Evolutionary conservation across 2,329 filamentous ascomycete species (phyloP).

Genomic region (Graphium sp.): DNA sequence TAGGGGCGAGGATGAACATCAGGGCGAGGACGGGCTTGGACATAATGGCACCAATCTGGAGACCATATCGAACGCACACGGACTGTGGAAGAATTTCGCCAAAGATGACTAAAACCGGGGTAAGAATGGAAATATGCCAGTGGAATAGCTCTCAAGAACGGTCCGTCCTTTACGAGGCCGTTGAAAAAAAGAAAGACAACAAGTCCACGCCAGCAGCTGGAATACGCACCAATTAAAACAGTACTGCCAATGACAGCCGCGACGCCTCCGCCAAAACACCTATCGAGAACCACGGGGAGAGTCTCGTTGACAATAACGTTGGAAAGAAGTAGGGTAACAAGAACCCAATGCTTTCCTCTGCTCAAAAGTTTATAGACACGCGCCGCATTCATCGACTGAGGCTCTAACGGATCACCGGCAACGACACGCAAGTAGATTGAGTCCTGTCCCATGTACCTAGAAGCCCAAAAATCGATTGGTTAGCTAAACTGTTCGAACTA

Average conservation of each 20-base stretch:
- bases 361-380: constrained; percentile 67
- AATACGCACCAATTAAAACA: constrained; percentile 64
- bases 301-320: constrained; percentile 99
- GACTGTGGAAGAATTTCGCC: constrained; percentile 94
- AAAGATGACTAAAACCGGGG: constrained; percentile 61
- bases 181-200: neutral
- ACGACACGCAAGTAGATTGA: constrained; percentile 96
- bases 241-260: constrained; percentile 90
- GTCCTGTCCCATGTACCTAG: constrained; percentile 54
- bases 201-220: neutral
- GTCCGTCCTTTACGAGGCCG: too few species aligned
- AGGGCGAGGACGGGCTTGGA: constrained; percentile 69
- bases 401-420: constrained; percentile 63
- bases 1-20: constrained; percentile 82
- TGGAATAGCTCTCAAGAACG: too few species aligned
- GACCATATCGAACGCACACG: constrained; percentile 85
- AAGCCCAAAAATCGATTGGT: neutral
- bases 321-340: constrained; percentile 82
- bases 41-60: constrained; percentile 91
- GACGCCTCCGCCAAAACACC: constrained; percentile 85
- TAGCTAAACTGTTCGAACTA: neutral
- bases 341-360: constrained; percentile 92
- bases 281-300: constrained; percentile 82
- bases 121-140: too few species aligned
- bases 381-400: constrained; percentile 73